Conservation (phyloP, 1,284 basidiomycete genomes). For the Apiotrichum laibachii region DNA sequence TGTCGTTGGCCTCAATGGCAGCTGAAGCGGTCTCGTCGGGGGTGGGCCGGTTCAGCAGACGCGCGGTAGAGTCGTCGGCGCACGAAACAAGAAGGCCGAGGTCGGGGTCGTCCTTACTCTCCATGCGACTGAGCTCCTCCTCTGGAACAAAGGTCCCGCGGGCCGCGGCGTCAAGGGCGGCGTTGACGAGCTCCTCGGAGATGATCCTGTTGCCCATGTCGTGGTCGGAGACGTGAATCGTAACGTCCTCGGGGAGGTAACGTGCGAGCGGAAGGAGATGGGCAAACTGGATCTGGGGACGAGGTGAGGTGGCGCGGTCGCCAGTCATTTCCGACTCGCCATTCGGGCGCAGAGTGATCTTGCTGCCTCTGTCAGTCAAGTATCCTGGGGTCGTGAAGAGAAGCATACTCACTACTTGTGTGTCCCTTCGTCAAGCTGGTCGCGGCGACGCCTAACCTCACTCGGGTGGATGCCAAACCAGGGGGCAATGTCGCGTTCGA, state of each 20-base stretch:
- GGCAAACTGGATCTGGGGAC: slow-evolving; percentile 30
- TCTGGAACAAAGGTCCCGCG: slow-evolving; percentile 32
- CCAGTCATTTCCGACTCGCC: slow-evolving; percentile 31
- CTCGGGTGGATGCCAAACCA: slow-evolving; percentile 46
- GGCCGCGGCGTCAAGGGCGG: slow-evolving; percentile 27
- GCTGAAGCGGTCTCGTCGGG: not conserved
- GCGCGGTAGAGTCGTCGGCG: not conserved
- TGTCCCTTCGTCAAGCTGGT: slow-evolving; percentile 19
- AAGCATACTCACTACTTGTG: slow-evolving; percentile 34
- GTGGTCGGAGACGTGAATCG: slow-evolving; percentile 44
- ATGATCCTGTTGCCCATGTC: slow-evolving; percentile 45
- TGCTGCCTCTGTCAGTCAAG: slow-evolving; percentile 7
- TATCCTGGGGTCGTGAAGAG: too few species aligned
- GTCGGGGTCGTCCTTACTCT: not conserved
- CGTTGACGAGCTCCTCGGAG: slow-evolving; percentile 35
- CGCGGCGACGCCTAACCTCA: slow-evolving; percentile 34
- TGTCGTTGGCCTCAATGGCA: not conserved
- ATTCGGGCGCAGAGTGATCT: slow-evolving; percentile 35
- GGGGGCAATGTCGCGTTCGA: slow-evolving; percentile 42
- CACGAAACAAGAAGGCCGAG: slow-evolving; percentile 12
- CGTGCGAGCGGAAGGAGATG: slow-evolving; percentile 38
- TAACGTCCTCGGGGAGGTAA: slow-evolving; percentile 36
- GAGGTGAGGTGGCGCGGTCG: slow-evolving; percentile 24
- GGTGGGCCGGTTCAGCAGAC: not conserved
- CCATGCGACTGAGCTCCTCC: slow-evolving; percentile 27